Evolutionary conservation across 2,329 filamentous ascomycete genomes (phyloP).

Genomic region (Botrytis porri): DNA sequence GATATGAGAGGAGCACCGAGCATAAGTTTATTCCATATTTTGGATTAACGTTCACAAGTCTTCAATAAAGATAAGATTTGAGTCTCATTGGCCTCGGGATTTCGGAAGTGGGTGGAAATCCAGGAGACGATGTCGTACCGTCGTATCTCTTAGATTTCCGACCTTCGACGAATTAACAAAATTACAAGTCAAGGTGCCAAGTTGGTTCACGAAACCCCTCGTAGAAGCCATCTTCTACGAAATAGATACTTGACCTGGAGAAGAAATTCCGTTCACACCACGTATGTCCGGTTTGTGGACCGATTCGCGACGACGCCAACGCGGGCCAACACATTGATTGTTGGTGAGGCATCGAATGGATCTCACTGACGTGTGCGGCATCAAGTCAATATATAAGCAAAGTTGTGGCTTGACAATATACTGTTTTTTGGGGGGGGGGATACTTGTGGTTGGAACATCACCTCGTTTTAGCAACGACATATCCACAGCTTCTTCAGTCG

Average conservation of each 20-base stretch:
- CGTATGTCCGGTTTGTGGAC: background rate
- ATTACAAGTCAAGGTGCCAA: background rate
- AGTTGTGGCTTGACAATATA: background rate
- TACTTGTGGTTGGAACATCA: background rate
- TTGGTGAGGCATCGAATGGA: background rate
- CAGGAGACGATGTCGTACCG: background rate
- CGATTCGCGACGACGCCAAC: background rate
- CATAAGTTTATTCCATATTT: background rate
- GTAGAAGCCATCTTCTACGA: background rate
- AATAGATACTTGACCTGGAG: background rate
- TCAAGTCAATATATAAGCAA: background rate
- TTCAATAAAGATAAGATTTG: background rate
- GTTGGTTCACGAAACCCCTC: background rate
- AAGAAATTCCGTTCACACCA: background rate
- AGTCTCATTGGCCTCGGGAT: background rate
- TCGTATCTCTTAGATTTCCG: background rate
- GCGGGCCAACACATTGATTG: background rate
- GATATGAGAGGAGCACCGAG: background rate
- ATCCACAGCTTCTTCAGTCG: background rate
- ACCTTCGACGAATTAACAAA: background rate
- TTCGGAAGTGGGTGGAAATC: background rate
- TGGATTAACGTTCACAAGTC: background rate
- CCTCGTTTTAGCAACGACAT: background rate
- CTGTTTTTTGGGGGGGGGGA: no score
- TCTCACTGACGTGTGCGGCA: background rate